Evolutionary conservation across 805 yeast species (phyloP), one percentile per base, ranked within the genome.

Genomic region (Metschnikowia dekortorum): DNA sequence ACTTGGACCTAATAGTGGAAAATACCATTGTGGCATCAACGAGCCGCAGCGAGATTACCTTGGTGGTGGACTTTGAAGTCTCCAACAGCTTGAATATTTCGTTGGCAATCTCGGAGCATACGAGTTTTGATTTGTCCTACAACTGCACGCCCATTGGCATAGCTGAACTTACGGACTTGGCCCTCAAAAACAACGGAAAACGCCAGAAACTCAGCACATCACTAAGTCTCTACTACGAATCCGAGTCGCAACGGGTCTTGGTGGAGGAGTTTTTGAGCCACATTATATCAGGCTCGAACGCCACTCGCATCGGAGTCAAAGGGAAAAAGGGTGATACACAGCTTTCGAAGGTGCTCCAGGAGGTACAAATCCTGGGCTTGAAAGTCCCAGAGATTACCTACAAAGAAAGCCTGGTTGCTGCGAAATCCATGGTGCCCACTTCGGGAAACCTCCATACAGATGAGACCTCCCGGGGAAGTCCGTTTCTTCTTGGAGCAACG

Each of bases 401-500:
- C 40, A 28, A 13, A 11, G 28, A 35, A 8, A 28, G 26, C 18
- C 4, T 16, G 26, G 22, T 8, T n/a, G n/a, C 31, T 39, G 32
- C 8, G 28, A n/a, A 8, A 0, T 4, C 8, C 11, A 13, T 3
- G n/a, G 18, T 28, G 42, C 42, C 13, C 16, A 30, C 16, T 28
- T 10, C 3, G 7, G 8, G 11, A 0, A 14, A 14, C 9, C 44
- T 30, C 30, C 44, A 37, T 11, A 37, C 49, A 30, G 18, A 46
- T 2, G 11, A 11, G 2, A n/a, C 18, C 8, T 3, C 39, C 8
- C 46, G n/a, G 8, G 14, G 34, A 26, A 50, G 55, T 39, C 76
- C 78, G 1, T 82, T 82, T 50, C 63, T 83, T 6, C 47, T 77
- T 1, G 75, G 72, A 13, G 71, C 80, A 5, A 78, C 79, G 0